Base-by-base conservation (phyloP, 805 yeast genomes). In the Candida ipomoeae region DNA sequence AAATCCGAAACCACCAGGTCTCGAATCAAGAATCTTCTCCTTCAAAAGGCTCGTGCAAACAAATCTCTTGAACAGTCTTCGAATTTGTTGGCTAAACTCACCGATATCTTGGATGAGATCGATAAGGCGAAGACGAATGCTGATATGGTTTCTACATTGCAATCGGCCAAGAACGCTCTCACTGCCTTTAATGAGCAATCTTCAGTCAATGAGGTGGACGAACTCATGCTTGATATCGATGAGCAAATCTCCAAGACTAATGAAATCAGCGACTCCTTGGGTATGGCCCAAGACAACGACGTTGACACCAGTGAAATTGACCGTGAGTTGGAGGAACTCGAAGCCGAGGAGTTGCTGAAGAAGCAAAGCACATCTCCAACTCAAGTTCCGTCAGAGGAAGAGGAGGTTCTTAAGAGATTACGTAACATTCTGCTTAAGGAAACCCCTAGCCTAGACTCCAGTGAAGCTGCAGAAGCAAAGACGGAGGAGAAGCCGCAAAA, bases 101-200 rank as follows among this genome's bases (percentile, higher is more conserved):
- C 48, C 1, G 40, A 52, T 14, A 56, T 71, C 2, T 46, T 71
- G 32, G 44, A 54, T 23, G 70, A 69, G 53, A 70, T 73, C 15
- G 64, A 72, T 53, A 73, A 73, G 14, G 70, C 75, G 2, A 59
- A 58, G 29, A 48, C 63, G 15, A 72, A 71, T 50, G 50, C 56
- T 1, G 53, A 55, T 17, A 49, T 70, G 5, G 60, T 58, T 45
- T 54, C 59, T 15, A 64, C 68, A 14, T 56, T 73, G 48, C 53
- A 57, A 17, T 54, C 60, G 6, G 63, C 74, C 14, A 49, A 67
- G 3, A 47, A 50, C 2, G 60, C 62, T 5, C 63, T 73, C 51
- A 51, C 61, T 15, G 53, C 55, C 18, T 55, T 71, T 53, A 73
- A 73, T 50, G 44, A 55, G 6, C 55, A 60, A 34, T 53, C 70